A percentile compares a stretch with the other conserved stretches of the same genome.
Conservation (phyloP, 1,284 basidiomycete genomes). For the Chalciporus sp. region DNA sequence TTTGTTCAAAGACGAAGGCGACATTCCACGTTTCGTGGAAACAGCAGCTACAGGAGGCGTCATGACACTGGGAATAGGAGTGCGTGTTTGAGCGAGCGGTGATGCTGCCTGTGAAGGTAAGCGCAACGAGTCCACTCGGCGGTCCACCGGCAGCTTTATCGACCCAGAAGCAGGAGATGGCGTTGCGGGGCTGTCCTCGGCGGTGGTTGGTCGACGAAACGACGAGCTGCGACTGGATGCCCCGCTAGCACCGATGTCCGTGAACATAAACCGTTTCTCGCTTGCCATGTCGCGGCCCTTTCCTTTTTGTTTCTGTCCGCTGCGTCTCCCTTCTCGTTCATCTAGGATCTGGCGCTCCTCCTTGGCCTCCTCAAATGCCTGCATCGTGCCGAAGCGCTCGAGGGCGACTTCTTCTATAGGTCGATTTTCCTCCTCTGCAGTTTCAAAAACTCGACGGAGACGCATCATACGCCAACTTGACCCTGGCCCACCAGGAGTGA, state of each 20-base stretch:
- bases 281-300: constrained; percentile 40
- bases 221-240: constrained; percentile 80
- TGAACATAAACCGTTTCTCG: constrained; percentile 69
- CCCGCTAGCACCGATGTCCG: constrained; percentile 59
- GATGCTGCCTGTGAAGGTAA: constrained; percentile 53
- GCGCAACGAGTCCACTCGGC: constrained; percentile 57
- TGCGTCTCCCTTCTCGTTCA: constrained; percentile 65
- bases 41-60: constrained; percentile 60
- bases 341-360: constrained; percentile 87
- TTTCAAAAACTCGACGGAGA: constrained; percentile 85
- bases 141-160: constrained; percentile 43
- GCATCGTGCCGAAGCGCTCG: constrained; percentile 85
- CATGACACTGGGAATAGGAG: constrained; percentile 88
- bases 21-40: constrained; percentile 50
- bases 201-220: constrained; percentile 62
- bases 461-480: constrained; percentile 99
- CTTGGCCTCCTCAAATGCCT: constrained; percentile 86
- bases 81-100: constrained; percentile 59
- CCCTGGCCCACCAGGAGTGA: constrained; percentile 85
- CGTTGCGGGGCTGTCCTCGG: constrained; percentile 54
- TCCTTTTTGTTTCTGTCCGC: constrained; percentile 36
- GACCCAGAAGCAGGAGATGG: constrained; percentile 49
- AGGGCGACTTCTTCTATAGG: constrained; percentile 82
- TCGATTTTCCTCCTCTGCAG: constrained; percentile 82
- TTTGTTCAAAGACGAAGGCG: constrained; percentile 84